Conservation (phyloP, 106 monocot genomes). For the Cymbidium sinense region DNA sequence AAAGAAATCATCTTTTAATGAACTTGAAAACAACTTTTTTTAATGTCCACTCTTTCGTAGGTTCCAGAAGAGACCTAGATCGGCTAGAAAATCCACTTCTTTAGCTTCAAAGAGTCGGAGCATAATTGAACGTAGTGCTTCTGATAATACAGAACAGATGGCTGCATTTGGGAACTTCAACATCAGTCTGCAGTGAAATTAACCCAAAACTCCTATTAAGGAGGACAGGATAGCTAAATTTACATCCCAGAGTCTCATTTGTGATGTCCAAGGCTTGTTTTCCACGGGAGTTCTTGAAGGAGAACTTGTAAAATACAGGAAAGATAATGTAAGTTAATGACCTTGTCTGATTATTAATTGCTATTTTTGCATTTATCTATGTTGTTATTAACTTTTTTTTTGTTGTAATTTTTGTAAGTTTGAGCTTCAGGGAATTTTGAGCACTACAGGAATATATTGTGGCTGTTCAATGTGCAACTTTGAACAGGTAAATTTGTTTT, state of each 20-base stretch:
- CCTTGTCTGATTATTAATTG: neutral
- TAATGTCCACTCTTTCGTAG: neutral
- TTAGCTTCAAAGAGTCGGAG: neutral
- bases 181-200: neutral
- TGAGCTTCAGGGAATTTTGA: neutral
- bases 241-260: neutral
- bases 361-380: neutral
- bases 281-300: conserved; percentile 54
- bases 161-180: neutral
- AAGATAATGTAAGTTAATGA: conserved; percentile 21
- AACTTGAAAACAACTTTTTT: neutral
- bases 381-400: neutral
- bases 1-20: neutral
- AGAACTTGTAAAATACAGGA: conserved; percentile 36
- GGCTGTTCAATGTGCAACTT: neutral
- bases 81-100: neutral
- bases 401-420: neutral
- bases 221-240: neutral
- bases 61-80: neutral
- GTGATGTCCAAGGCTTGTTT: conserved; percentile 31
- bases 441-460: neutral
- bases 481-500: neutral
- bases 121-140: conserved; percentile 3
- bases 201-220: conserved; percentile 5
- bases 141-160: neutral